Base-by-base conservation (phyloP, 2,329 filamentous ascomycete genomes). In the Colletotrichum acutatum region DNA sequence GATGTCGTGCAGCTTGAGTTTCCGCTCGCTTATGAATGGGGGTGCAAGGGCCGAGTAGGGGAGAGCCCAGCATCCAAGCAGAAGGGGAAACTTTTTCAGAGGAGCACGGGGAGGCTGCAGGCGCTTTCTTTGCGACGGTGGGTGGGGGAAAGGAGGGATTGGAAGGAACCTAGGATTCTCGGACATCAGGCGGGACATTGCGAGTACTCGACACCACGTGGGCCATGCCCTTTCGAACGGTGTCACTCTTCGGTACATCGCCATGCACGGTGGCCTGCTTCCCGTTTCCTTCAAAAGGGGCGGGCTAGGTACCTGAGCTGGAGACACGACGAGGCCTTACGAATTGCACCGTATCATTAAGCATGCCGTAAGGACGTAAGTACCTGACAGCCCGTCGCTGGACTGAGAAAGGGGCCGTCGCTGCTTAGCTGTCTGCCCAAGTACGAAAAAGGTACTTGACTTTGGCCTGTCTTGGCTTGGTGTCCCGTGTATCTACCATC, bases 101-200 rank as follows among this genome's bases (percentile, higher is more conserved):
- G 22, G 53, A 70, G 59, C 54, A 72, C 66, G 65, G 69, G 65
- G 69, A 69, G 69, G 58, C 59, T 63, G 66, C 69, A 67, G 56
- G 65, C 59, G 69, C 54, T 49, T 71, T 63, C 65, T 53, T 34
- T 63, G 11, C 32, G 69, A 16, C 16, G 69, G 65, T 63, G 69
- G 69, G 58, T 65, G 28, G 37, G 37, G 37, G 32, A 34, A 34
- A 32, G 37, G 14, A 26, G 16, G 30, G 49, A 34, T 14, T 37
- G 28, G 57, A 53, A 34, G 19, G 52, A 49, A 34, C 32, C 32
- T 34, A 65, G 66, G 60, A 70, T 66, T 22, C 71, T 73, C 22
- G 60, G 61, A 70, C 61, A 66, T 73, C 71, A 66, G 61, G 66
- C 66, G 71, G 66, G 49, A 73, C 71, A 61, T 62, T 8, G 34